A percentile compares a stretch with the other conserved stretches of the same genome.
phyloP scores from a whole-genome alignment of 192 early-diverging fungal species.

The Coemansia sp. region DNA sequence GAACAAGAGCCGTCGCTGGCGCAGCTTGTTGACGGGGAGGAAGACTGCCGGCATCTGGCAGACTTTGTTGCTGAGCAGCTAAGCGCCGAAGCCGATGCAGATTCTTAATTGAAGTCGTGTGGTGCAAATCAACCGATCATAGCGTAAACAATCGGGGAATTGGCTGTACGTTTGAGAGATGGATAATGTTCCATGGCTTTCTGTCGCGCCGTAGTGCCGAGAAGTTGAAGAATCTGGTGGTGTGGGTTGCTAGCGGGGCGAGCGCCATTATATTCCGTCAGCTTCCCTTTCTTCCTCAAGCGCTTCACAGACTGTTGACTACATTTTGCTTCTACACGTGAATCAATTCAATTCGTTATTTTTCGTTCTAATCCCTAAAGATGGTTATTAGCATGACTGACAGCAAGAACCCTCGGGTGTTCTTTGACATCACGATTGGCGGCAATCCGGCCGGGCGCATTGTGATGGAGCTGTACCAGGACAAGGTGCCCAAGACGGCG shows the following conservation, averaged over 20 bases:
- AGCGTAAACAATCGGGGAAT: background rate
- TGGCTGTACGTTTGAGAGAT: too few species aligned
- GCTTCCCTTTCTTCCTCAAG: too few species aligned
- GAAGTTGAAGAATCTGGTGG: too few species aligned
- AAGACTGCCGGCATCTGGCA: conserved; percentile 11
- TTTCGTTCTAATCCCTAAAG: background rate
- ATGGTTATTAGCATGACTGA: conserved; percentile 38
- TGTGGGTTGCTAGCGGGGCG: too few species aligned
- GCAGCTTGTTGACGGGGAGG: background rate
- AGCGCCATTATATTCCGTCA: too few species aligned
- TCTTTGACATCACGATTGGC: conserved; percentile 56
- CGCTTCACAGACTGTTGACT: too few species aligned
- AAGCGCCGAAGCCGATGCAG: background rate
- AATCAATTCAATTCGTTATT: background rate
- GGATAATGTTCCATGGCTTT: conserved; percentile 2
- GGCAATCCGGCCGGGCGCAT: conserved; percentile 38
- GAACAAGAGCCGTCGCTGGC: background rate
- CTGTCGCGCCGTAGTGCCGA: background rate
- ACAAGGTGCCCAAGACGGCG: conserved; percentile 68
- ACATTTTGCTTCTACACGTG: background rate
- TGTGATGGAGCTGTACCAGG: conserved; percentile 61
- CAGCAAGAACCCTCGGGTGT: conserved; percentile 52
- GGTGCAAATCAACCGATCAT: too few species aligned
- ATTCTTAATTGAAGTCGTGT: too few species aligned
- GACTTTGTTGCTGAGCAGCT: background rate